These are phyloP conservation scores for Botrytis pseudocinerea DNA, from an alignment of 2,329 filamentous ascomycete species.

Conservation along the genomic window DNA sequence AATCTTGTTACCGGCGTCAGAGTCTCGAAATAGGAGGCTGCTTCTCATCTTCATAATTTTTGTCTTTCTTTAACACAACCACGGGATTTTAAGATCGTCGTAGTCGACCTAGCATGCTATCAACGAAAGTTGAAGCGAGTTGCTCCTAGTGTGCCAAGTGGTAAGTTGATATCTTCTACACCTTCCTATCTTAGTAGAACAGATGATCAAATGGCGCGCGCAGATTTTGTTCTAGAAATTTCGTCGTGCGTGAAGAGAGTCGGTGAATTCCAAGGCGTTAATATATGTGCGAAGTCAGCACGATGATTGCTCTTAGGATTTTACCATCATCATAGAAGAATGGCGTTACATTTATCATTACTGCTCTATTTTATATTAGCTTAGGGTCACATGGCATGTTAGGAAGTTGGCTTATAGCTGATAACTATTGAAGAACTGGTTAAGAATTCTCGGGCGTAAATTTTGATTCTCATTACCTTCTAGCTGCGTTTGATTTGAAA, in stretches of 20 bases:
- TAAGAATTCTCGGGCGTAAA: too few species aligned
- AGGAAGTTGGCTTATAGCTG: not conserved
- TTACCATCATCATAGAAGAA: not conserved
- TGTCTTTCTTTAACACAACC: not conserved
- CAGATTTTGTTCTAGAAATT: not conserved
- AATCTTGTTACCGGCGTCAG: not conserved
- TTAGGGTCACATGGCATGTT: not conserved
- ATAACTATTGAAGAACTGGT: not conserved
- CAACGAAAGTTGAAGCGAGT: not conserved
- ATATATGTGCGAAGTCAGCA: accelerated
- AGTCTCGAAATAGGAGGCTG: not conserved
- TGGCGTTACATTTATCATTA: too few species aligned
- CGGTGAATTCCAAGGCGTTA: accelerated
- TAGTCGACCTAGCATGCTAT: too few species aligned
- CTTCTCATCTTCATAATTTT: not conserved
- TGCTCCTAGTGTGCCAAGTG: not conserved
- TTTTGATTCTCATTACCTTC: too few species aligned
- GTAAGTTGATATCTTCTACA: not conserved
- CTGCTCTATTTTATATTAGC: not conserved
- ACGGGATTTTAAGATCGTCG: too few species aligned
- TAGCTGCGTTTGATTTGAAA: too few species aligned
- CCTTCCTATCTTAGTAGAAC: accelerated
- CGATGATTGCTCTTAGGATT: accelerated
- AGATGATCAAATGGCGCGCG: not conserved
- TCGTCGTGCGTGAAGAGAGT: not conserved